Evolutionary conservation across 2,329 filamentous ascomycete species (phyloP), one percentile per base, ranked within the genome.

Genomic region (Fusarium dimerum): DNA sequence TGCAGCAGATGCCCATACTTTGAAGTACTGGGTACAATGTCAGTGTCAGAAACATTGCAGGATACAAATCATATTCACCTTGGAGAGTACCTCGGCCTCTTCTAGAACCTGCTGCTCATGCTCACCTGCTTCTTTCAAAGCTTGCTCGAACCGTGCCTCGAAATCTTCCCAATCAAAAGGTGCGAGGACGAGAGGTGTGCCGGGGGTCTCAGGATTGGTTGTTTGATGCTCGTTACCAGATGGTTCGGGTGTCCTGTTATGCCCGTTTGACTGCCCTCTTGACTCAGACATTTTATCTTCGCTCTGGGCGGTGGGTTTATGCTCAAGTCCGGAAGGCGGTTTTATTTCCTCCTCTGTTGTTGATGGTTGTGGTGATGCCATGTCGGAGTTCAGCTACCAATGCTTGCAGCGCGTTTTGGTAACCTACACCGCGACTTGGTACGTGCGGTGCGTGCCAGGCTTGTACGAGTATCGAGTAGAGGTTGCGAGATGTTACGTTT

Each of bases 81-180:
- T 81, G 56, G 88, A 80, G n/a, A 92, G 75, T 40, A 77, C 72
- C 15, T 85, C 78, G 57, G 88, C 90, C 56, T 92, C 86, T 17
- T 83, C 77, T 48, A 88, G 73, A 42, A 93, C 76, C 30, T 82
- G 76, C 42, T 78, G 78, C 66, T 96, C 91, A 2, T 84, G 74
- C 2, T 77, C 75, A 47, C 85, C 80, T 34, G 87, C 82, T 40
- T 85, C 78, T 13, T 76, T 72, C 62, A 96, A 81, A 16, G 84
- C 84, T 47, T 81, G 74, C 53, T 86, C 78, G 62, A 92, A 96
- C 40, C 84, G 82, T 2, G 75, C 67, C 69, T 92, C 80, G 32
- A 96, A 86, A n/a, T 87, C 81, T 3, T 86, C 77, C 92, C 92
- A 96, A 71, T 92, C 84, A 64, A 89, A 91, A 0, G 65, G 73